Evolutionary conservation across 441 rosid genomes (phyloP), one percentile per base, ranked within the genome.

Genomic region (Erodium chrysanthum): DNA sequence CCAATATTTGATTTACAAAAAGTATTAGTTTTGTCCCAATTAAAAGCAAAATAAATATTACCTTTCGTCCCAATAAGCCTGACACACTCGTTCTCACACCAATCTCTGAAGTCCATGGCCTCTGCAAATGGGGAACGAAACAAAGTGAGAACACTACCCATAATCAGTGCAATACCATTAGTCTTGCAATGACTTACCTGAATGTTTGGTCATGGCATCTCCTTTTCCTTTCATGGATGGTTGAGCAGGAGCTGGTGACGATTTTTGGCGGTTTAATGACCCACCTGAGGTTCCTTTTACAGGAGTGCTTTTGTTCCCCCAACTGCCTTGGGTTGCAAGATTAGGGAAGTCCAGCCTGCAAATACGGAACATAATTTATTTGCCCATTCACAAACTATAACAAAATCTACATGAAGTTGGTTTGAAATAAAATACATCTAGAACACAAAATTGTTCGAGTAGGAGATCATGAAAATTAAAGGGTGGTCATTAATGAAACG

Each of bases 1-100:
- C 7, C 42, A 37, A 37, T 9, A 37, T 37, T 7, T 7, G 7
- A 37, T 37, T 10, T 0, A 9, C 42, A 37, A 7, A 35, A 35
- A 37, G 42, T 37, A 37, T 0, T 37, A 56, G 14, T 48, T 37
- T 37, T 18, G 25, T 22, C 15, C 62, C 17, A 25, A 60, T 58
- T 35, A 18, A 1, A 73, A 56, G 60, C 21, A 33, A 69, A 0
- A 52, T n/a, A 14, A 54, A 61, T 6, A 21, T 59, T 82, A 90
- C 99, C 97, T 84, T 78, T 88, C 31, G 90, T 78, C 70, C 98
- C 98, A 33, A 89, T 71, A 75, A 95, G 97, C 82, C 96, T 88
- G 65, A 66, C 81, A 78, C 98, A 87, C 79, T 95, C 97, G 33
- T 74, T 79, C 76, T 85, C 84, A 71, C 99, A 95, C 99, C 99